A percentile compares a stretch with the other conserved stretches of the same genome.
These are phyloP conservation scores for Solanum peruvianum DNA, from an alignment of 257 asterid genomes.

Conservation along the genomic window DNA sequence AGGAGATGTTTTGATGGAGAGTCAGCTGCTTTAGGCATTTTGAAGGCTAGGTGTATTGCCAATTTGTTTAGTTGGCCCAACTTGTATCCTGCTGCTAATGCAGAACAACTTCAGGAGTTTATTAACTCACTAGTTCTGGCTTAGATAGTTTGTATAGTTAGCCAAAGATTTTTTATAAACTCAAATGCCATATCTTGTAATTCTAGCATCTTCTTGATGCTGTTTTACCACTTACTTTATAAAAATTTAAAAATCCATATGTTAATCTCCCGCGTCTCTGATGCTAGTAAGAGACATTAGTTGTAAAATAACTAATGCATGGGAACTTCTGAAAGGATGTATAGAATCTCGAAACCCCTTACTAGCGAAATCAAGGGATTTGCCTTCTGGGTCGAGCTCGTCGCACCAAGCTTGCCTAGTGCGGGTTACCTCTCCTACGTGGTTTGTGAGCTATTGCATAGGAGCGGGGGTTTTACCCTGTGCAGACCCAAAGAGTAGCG, in stretches of 20 bases:
- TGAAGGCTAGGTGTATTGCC: background rate
- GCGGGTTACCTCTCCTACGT: too few species aligned
- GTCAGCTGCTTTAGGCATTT: background rate
- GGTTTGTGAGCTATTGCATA: too few species aligned
- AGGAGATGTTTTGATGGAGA: background rate
- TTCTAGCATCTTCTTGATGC: background rate
- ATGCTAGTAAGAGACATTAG: background rate
- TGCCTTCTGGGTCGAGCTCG: too few species aligned
- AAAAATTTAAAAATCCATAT: too few species aligned
- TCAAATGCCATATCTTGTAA: background rate
- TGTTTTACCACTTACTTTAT: background rate
- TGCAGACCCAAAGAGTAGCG: too few species aligned
- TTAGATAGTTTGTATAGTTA: background rate
- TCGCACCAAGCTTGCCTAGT: too few species aligned
- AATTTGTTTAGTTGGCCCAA: background rate
- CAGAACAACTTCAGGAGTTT: background rate
- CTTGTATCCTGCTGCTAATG: background rate
- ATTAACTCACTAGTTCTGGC: background rate
- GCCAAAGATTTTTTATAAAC: background rate
- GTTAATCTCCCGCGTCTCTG: background rate
- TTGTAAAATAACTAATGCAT: background rate
- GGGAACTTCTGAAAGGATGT: background rate
- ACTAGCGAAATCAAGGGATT: too few species aligned
- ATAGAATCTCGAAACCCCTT: background rate
- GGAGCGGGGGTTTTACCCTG: too few species aligned